Conservation (phyloP, 805 yeast genomes). For the Kluyveromyces aestuarii region DNA sequence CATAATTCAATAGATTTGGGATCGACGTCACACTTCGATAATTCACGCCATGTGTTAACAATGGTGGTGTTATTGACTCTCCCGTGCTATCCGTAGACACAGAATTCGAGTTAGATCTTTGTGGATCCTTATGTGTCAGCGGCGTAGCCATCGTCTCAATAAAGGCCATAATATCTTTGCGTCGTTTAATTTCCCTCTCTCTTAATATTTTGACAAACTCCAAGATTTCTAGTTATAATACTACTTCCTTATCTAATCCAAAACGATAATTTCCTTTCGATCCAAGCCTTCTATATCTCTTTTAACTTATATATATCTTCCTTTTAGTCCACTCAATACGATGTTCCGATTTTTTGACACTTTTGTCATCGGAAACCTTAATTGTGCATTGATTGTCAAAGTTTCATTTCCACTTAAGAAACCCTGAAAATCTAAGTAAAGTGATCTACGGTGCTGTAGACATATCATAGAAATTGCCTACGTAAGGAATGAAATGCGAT, state of each 20-base stretch:
- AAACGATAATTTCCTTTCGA: background rate
- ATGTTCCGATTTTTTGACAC: background rate
- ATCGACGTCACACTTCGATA: conserved; percentile 2
- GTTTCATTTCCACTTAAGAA: background rate
- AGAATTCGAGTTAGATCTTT: background rate
- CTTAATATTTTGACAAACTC: background rate
- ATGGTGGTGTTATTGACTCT: background rate
- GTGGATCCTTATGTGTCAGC: background rate
- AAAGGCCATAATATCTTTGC: background rate
- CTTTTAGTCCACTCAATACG: background rate
- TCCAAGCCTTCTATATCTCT: background rate
- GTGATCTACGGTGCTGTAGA: background rate
- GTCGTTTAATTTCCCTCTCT: background rate
- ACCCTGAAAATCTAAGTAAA: background rate
- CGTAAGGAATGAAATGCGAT: background rate
- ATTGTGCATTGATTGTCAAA: background rate
- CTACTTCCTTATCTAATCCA: background rate
- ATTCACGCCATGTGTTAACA: background rate
- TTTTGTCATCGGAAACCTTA: background rate
- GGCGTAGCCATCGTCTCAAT: conserved; percentile 1
- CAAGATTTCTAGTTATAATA: background rate
- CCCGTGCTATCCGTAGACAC: background rate
- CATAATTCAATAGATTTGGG: conserved; percentile 3
- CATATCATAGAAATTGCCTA: background rate
- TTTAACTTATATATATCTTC: background rate